Evolutionary conservation across 2,329 filamentous ascomycete genomes (phyloP), one percentile per base, ranked within the genome.

Genomic region (Paecilomyces niveus): DNA sequence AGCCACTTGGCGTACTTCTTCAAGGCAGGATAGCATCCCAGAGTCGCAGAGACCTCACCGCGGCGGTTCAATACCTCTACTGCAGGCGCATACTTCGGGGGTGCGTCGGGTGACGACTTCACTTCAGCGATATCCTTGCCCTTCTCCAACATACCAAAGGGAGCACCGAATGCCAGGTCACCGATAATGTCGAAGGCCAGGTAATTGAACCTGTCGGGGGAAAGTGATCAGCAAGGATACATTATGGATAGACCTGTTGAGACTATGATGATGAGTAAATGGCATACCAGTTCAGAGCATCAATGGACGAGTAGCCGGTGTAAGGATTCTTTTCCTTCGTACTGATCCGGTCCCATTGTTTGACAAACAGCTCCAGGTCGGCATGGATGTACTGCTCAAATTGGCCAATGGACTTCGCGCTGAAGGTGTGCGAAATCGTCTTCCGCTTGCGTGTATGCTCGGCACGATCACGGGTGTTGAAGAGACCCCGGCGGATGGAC

Each of bases 371-470:
- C 59, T 88, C 85, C 3, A 96, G 81, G 72, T 95, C 96, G 63
- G 81, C 78, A 69, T 90, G 87, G 65, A 96, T 93, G 74, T 93
- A 96, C 55, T 91, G 89, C 77, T 96, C 92, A 70, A 96, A 95
- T 71, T 96, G 86, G 59, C 82, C 81, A 57, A 96, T 83, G 9
- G 85, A 89, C 76, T 93, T 95, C 61, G 87, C 82, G 13, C 87
- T 89, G 76, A 96, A 96, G 32, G 90, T 94, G 73, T 96, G 90
- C 1, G 89, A 86, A 54, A 96, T 85, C 2, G 90, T 87, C 82
- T 96, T 96, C 67, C 92, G 85, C 82, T 96, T 97, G 62, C 92
- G 86, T 0, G 88, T 87, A 73, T 97, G 92, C 68, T 96, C 90
- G 0, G 80, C 80, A 54, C 92, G 84, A 75, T 92, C 85, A 32